Conservation (phyloP, 176 grass and related monocot species). For the Secale cereale region DNA sequence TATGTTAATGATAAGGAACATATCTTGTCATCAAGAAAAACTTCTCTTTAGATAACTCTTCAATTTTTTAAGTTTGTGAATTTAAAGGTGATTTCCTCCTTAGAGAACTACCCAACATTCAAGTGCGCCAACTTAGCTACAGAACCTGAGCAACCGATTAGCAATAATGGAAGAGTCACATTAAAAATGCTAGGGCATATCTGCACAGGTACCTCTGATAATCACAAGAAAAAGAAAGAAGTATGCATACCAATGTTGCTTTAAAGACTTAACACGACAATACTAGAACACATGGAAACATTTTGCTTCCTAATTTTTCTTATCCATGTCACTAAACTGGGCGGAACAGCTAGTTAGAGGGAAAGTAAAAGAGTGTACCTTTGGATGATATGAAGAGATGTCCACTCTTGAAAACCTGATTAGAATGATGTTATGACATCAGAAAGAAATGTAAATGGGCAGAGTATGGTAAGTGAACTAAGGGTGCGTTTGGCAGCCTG, state of each 20-base stretch:
- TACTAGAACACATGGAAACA: neutral
- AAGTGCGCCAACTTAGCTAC: neutral
- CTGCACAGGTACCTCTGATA: neutral
- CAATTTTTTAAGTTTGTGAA: neutral
- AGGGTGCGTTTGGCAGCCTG: too few species aligned
- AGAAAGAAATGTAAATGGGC: slow-evolving; percentile 35
- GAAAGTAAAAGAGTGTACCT: slow-evolving; percentile 36
- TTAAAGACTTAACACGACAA: neutral
- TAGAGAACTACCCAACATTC: neutral
- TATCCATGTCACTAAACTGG: neutral
- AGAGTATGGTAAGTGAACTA: neutral
- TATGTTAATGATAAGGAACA: slow-evolving; percentile 3
- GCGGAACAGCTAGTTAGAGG: neutral
- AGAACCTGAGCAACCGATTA: neutral
- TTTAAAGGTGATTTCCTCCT: neutral
- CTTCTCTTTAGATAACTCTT: neutral
- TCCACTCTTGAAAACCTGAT: slow-evolving; percentile 97
- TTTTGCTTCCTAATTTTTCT: neutral
- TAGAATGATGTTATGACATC: slow-evolving; percentile 10
- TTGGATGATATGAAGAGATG: slow-evolving; percentile 99
- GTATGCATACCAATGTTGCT: neutral
- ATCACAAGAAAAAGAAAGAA: neutral
- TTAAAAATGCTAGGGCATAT: neutral
- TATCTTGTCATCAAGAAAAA: slow-evolving; percentile 1
- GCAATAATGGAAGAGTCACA: neutral